These are phyloP conservation scores for Ramaria rubella DNA, from an alignment of 768 basidiomycete genomes.

Conservation along the genomic window DNA sequence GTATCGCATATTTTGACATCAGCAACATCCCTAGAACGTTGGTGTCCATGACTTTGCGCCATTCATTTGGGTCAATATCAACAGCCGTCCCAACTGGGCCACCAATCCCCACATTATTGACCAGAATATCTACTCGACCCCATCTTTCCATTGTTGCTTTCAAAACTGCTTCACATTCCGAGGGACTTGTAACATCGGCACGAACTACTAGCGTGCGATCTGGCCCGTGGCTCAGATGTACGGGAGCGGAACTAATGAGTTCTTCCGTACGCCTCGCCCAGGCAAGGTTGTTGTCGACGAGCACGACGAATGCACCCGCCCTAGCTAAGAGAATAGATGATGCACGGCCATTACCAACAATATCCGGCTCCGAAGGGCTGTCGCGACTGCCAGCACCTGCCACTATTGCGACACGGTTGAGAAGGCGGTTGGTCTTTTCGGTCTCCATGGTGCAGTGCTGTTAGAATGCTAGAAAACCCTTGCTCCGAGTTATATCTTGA, in stretches of 20 bases:
- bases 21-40: constrained; percentile 26
- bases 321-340: neutral
- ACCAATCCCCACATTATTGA: constrained; percentile 52
- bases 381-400: constrained; percentile 2
- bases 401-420: constrained; percentile 2
- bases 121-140: constrained; percentile 45
- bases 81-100: constrained; percentile 36
- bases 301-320: neutral
- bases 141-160: constrained; percentile 41
- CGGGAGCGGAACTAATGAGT: neutral
- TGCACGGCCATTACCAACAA: neutral
- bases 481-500: no score
- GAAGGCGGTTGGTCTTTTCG: constrained; percentile 2
- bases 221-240: neutral
- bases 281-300: neutral
- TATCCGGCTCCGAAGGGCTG: neutral
- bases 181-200: neutral
- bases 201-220: neutral
- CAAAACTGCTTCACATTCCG: constrained; percentile 32
- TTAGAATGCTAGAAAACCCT: no score
- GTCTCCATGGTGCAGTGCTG: constrained; percentile 1
- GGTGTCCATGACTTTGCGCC: constrained; percentile 46
- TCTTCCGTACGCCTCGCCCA: neutral
- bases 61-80: constrained; percentile 45
- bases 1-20: constrained; percentile 33